These are phyloP conservation scores for Argentina anserina DNA, from an alignment of 306 rosid genomes.

Conservation along the genomic window DNA sequence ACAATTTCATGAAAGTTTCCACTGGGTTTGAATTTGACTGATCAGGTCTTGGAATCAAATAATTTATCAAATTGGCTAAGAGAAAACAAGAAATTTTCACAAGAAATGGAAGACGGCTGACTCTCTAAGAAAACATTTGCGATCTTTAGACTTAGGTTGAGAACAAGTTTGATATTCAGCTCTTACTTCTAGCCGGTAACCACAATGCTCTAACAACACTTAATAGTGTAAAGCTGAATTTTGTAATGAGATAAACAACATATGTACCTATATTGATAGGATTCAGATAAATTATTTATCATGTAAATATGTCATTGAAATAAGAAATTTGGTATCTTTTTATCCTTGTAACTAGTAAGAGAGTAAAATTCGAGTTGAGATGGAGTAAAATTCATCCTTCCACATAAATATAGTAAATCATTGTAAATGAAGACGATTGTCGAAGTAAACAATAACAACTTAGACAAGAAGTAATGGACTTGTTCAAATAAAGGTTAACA, in stretches of 20 bases:
- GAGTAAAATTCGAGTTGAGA: no score
- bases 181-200: neutral
- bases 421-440: neutral
- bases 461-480: neutral
- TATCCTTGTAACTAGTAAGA: no score
- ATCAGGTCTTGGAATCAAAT: no score
- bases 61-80: no score
- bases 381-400: neutral
- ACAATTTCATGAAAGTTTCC: neutral
- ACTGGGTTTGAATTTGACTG: no score
- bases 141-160: neutral
- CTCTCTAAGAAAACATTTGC: neutral
- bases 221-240: no score
- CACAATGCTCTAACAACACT: no score
- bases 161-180: no score
- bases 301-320: no score
- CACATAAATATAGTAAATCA: neutral
- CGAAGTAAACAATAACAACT: neutral
- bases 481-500: neutral
- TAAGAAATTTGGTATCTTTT: no score
- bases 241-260: neutral
- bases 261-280: neutral
- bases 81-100: no score
- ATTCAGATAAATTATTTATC: no score
- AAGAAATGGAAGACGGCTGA: accelerated